Conservation (phyloP, 1,284 basidiomycete genomes). For the Tilletia walkeri region DNA sequence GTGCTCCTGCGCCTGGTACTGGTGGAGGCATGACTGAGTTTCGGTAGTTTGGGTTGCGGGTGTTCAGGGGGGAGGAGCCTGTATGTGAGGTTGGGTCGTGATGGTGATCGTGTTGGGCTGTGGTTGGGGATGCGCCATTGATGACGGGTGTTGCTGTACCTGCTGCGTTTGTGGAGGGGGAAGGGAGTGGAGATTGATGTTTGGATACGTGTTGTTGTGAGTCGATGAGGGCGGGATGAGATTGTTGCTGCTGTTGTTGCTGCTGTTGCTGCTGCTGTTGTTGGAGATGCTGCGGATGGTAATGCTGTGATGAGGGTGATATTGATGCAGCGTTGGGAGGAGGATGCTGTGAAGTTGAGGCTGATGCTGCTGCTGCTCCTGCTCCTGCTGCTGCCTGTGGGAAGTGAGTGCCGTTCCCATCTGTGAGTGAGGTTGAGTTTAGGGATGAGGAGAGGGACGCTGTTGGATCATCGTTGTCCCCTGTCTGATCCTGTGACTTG, state of each 20-base stretch:
- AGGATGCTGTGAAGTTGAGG: neutral
- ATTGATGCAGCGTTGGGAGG: neutral
- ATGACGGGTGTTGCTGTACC: neutral
- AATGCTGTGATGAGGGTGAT: neutral
- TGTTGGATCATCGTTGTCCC: neutral
- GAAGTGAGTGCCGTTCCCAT: neutral
- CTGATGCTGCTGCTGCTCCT: neutral
- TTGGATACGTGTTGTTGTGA: slow-evolving; percentile 11
- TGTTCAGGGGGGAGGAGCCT: neutral
- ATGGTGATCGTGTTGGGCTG: neutral
- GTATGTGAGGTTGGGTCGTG: neutral
- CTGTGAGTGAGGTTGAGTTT: slow-evolving; percentile 6
- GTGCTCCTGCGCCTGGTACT: neutral
- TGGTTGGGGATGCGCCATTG: neutral
- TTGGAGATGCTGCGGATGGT: neutral
- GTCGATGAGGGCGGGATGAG: neutral
- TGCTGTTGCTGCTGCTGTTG: neutral
- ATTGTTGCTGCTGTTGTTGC: neutral
- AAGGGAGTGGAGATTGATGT: slow-evolving; percentile 8
- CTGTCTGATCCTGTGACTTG: neutral
- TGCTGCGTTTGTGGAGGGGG: neutral
- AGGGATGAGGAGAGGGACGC: slow-evolving; percentile 14
- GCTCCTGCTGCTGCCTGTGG: slow-evolving; percentile 4
- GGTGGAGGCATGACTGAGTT: neutral
- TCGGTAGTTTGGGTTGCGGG: neutral